Conservation (phyloP, 352 stramenopile species). For the Globisporangium acanthophoron region DNA sequence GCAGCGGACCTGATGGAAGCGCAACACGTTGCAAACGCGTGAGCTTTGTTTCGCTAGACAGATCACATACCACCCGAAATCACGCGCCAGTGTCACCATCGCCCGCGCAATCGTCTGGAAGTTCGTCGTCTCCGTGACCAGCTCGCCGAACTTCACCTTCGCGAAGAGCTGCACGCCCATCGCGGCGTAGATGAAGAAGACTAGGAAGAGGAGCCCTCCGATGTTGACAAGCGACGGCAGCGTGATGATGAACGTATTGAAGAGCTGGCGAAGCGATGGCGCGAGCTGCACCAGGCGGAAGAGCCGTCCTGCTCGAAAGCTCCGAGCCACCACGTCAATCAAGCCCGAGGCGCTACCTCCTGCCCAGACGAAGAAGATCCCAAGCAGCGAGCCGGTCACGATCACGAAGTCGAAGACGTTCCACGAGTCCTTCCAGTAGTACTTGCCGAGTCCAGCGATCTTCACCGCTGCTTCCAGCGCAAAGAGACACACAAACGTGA, state of each 20-base stretch:
- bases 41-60: not conserved
- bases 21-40: conserved; percentile 14
- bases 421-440: conserved; percentile 80
- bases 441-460: conserved; percentile 61
- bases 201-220: conserved; percentile 74
- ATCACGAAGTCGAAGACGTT: conserved; percentile 84
- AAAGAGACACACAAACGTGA: conserved; percentile 83
- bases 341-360: conserved; percentile 38
- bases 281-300: conserved; percentile 71
- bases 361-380: conserved; percentile 43
- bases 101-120: conserved; percentile 83
- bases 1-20: conserved; percentile 66
- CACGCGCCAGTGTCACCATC: conserved; percentile 49
- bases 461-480: conserved; percentile 79
- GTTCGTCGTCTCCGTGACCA: conserved; percentile 74
- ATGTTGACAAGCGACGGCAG: conserved; percentile 88
- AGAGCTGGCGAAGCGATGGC: conserved; percentile 74
- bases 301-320: conserved; percentile 78
- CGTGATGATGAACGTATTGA: conserved; percentile 86
- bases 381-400: conserved; percentile 39
- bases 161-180: conserved; percentile 89
- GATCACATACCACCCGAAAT: not conserved
- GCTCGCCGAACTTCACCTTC: conserved; percentile 62
- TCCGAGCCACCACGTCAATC: conserved; percentile 61
- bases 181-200: conserved; percentile 92